These are phyloP conservation scores for Agrostemma githago DNA, from an alignment of 148 eudicot species.

Conservation along the genomic window DNA sequence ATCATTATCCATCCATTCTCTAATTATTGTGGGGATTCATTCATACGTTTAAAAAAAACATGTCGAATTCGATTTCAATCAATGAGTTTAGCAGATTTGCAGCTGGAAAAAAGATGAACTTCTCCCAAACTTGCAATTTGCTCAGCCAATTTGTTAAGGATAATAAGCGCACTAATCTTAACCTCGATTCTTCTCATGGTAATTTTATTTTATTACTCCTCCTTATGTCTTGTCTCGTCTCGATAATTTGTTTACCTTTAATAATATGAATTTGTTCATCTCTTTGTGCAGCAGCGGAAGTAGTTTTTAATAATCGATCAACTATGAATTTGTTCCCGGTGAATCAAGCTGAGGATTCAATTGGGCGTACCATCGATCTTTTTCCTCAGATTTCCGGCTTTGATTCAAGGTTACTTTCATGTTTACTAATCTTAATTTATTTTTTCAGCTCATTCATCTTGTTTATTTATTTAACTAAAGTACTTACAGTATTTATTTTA, in stretches of 20 bases:
- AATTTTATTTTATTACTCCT: no score
- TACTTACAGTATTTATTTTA: no score
- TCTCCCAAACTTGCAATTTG: neutral
- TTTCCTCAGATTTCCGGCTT: slow-evolving; percentile 39
- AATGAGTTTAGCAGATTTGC: neutral
- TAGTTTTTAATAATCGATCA: slow-evolving; percentile 3
- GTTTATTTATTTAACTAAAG: no score
- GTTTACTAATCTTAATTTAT: no score
- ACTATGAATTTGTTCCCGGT: slow-evolving; percentile 53
- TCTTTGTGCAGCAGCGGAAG: neutral
- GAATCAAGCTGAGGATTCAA: slow-evolving; percentile 15
- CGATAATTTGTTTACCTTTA: no score
- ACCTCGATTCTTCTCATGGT: neutral
- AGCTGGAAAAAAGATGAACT: neutral
- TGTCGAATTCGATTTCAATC: neutral
- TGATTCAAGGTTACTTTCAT: slow-evolving; percentile 17
- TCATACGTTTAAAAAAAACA: no score
- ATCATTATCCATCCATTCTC: neutral
- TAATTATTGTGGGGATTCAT: no score
- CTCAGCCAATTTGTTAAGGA: neutral
- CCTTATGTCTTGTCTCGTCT: no score
- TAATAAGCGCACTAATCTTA: neutral
- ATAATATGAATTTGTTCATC: no score
- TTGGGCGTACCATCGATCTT: slow-evolving; percentile 28
- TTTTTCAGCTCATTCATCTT: no score